These are phyloP conservation scores for Leishmania gerbilli DNA, from an alignment of 208 protist genomes.

Conservation along the genomic window DNA sequence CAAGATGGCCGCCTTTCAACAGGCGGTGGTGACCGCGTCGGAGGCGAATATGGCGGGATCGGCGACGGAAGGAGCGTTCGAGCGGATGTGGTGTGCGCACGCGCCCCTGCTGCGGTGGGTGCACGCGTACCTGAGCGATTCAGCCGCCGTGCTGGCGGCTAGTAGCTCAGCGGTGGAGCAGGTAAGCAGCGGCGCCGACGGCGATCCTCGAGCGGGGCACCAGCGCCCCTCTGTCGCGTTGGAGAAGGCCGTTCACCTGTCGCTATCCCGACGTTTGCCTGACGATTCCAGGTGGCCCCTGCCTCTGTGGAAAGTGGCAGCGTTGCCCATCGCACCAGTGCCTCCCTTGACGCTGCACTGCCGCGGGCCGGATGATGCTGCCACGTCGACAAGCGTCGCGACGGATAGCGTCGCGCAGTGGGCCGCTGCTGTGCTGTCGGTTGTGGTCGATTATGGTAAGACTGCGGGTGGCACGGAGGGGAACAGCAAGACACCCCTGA, in stretches of 20 bases:
- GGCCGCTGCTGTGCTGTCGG: not conserved
- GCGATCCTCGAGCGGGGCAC: not conserved
- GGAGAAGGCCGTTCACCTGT: slow-evolving; percentile 1
- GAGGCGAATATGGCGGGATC: not conserved
- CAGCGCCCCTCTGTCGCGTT: not conserved
- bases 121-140: slow-evolving; percentile 13
- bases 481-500: not conserved
- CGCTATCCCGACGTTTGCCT: not conserved
- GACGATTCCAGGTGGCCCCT: slow-evolving; percentile 17
- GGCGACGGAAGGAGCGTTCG: not conserved
- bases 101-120: slow-evolving; percentile 24
- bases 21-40: slow-evolving; percentile 9
- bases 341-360: slow-evolving; percentile 17
- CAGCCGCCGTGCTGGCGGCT: not conserved
- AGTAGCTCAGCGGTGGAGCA: not conserved
- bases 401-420: not conserved
- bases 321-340: slow-evolving; percentile 18
- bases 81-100: slow-evolving; percentile 18
- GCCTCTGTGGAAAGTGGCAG: slow-evolving; percentile 17
- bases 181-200: not conserved
- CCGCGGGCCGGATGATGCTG: not conserved
- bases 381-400: not conserved
- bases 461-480: not conserved
- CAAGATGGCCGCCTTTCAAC: slow-evolving; percentile 20
- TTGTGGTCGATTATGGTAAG: not conserved